These are phyloP conservation scores for Cyberlindnera americana DNA, from an alignment of 805 yeast species.

Conservation along the genomic window DNA sequence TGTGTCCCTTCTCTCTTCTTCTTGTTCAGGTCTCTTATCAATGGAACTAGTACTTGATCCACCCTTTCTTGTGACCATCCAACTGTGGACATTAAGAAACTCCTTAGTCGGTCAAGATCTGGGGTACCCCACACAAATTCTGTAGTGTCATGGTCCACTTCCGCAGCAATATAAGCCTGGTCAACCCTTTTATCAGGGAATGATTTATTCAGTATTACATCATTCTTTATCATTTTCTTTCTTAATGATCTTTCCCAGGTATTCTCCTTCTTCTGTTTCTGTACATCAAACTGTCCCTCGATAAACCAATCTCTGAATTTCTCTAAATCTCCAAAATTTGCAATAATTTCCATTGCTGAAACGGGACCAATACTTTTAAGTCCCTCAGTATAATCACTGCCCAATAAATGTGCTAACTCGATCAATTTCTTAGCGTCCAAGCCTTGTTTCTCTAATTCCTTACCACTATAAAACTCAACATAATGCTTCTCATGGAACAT, in stretches of 20 bases:
- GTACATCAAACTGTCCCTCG: constrained; percentile 38
- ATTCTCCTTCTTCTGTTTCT: constrained; percentile 38
- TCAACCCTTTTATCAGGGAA: constrained; percentile 71
- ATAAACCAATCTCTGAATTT: constrained; percentile 39
- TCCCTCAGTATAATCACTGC: constrained; percentile 96
- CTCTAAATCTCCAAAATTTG: constrained; percentile 61
- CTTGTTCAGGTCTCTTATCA: constrained; percentile 73
- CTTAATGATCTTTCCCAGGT: constrained; percentile 57
- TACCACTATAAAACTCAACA: constrained; percentile 75
- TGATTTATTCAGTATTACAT: constrained; percentile 52
- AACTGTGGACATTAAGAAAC: constrained; percentile 61
- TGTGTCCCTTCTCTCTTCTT: constrained; percentile 54
- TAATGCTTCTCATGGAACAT: constrained; percentile 91
- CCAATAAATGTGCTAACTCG: constrained; percentile 77
- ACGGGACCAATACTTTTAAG: constrained; percentile 94
- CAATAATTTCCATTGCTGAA: constrained; percentile 81
- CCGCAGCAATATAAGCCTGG: constrained; percentile 76
- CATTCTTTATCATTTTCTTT: constrained; percentile 47
- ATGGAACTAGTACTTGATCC: constrained; percentile 82
- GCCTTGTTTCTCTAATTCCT: constrained; percentile 64
- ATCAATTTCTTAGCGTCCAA: constrained; percentile 62
- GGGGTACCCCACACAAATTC: constrained; percentile 89
- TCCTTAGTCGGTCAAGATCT: constrained; percentile 72
- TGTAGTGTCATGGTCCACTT: constrained; percentile 77
- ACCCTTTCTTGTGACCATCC: constrained; percentile 78